phyloP scores from a whole-genome alignment of 2,329 filamentous ascomycete genomes.

The Camillea tinctor region DNA sequence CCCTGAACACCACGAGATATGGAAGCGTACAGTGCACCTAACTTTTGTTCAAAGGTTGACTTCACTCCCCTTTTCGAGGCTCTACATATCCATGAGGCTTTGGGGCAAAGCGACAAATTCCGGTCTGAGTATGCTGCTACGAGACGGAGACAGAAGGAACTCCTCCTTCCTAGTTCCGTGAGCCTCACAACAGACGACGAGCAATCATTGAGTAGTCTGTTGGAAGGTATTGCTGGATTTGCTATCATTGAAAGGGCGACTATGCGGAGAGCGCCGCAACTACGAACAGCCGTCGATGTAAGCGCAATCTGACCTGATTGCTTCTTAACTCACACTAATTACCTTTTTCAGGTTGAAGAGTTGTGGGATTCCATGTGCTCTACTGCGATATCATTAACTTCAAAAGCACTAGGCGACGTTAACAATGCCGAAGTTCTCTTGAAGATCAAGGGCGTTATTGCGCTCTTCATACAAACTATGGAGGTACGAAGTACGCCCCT shows the following conservation, averaged over 20 bases:
- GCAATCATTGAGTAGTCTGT: constrained; percentile 78
- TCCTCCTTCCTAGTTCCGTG: constrained; percentile 75
- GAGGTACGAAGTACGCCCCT: constrained; percentile 56
- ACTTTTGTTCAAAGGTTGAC: constrained; percentile 58
- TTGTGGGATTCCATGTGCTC: constrained; percentile 98
- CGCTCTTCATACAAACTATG: constrained; percentile 97
- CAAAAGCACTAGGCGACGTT: constrained; percentile 74
- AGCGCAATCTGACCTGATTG: constrained; percentile 26
- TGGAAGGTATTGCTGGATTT: constrained; percentile 94
- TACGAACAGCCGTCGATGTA: constrained; percentile 81
- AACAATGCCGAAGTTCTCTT: constrained; percentile 84
- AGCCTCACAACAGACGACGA: constrained; percentile 80
- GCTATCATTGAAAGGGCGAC: constrained; percentile 95
- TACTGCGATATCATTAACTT: constrained; percentile 77
- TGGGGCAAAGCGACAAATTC: constrained; percentile 91
- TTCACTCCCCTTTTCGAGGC: constrained; percentile 95
- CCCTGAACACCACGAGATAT: not conserved
- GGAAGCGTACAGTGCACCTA: not conserved
- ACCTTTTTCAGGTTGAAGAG: constrained; percentile 74
- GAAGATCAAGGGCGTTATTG: constrained; percentile 92
- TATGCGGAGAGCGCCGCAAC: constrained; percentile 79
- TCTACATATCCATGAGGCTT: constrained; percentile 90
- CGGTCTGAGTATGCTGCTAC: constrained; percentile 89
- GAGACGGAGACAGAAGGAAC: constrained; percentile 84
- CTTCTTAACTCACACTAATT: constrained; percentile 2